Conservation (phyloP, 768 basidiomycete species). For the Xanthoconium stramineum region DNA sequence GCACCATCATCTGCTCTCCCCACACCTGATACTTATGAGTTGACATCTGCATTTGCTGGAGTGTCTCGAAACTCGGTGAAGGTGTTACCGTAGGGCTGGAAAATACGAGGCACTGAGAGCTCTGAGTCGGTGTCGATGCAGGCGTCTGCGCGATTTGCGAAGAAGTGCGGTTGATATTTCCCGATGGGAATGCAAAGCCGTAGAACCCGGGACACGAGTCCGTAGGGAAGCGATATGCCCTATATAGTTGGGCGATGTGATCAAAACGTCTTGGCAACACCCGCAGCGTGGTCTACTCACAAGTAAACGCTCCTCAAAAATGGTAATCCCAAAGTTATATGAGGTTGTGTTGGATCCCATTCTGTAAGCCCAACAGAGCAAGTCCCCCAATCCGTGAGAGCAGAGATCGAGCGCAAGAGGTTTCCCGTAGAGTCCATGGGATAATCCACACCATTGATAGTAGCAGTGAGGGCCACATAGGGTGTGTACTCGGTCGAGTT, state of each 20-base stretch:
- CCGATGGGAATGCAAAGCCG: constrained; percentile 27
- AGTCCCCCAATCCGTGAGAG: constrained; percentile 4
- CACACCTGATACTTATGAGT: constrained; percentile 11
- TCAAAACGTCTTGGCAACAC: not conserved
- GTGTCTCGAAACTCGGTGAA: constrained; percentile 10
- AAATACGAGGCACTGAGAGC: constrained; percentile 13
- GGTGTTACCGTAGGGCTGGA: constrained; percentile 12
- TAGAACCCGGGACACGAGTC: constrained; percentile 26
- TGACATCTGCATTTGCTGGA: constrained; percentile 11
- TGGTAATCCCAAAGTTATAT: constrained; percentile 11
- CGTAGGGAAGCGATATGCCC: constrained; percentile 30
- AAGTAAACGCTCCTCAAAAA: constrained; percentile 18
- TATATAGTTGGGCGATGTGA: not conserved
- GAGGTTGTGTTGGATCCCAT: not conserved
- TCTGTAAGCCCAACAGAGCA: constrained; percentile 11
- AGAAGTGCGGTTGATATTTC: constrained; percentile 19
- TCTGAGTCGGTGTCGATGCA: constrained; percentile 14
- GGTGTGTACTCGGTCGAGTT: constrained; percentile 15
- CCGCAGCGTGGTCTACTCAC: not conserved
- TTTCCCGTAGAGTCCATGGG: constrained; percentile 20
- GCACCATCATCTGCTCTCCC: constrained; percentile 11
- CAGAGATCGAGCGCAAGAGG: constrained; percentile 8
- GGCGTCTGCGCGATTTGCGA: constrained; percentile 22
- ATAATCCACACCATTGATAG: constrained; percentile 28
- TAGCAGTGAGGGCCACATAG: constrained; percentile 18